These are phyloP conservation scores for Penicillium vulpinum DNA, from an alignment of 2,329 filamentous ascomycete genomes.

Conservation along the genomic window DNA sequence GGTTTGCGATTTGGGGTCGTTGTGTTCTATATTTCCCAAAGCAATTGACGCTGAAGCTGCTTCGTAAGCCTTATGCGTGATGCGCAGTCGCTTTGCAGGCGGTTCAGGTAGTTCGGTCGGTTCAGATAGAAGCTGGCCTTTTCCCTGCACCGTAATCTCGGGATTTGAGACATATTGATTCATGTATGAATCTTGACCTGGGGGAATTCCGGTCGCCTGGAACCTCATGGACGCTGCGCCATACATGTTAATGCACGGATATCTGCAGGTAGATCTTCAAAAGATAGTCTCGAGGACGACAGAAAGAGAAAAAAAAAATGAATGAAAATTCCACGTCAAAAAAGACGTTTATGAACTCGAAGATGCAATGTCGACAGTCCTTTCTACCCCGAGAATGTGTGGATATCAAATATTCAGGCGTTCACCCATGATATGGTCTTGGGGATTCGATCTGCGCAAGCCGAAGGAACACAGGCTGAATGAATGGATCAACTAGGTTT, in stretches of 20 bases:
- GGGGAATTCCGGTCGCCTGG: slow-evolving; percentile 14
- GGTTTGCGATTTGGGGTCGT: background rate
- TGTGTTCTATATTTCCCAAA: background rate
- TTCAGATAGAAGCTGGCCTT: slow-evolving; percentile 1
- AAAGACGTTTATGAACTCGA: background rate
- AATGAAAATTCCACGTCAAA: background rate
- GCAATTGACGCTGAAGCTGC: slow-evolving; percentile 4
- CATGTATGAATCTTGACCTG: slow-evolving; percentile 17
- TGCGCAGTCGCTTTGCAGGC: slow-evolving; percentile 22
- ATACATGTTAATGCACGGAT: slow-evolving; percentile 25
- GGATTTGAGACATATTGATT: slow-evolving; percentile 11
- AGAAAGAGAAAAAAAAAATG: background rate
- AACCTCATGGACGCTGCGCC: slow-evolving; percentile 21
- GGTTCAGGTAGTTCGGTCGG: slow-evolving; percentile 10
- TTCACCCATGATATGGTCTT: slow-evolving; percentile 28
- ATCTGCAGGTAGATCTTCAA: slow-evolving; percentile 3
- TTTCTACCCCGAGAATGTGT: slow-evolving; percentile 8
- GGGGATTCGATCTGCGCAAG: slow-evolving; percentile 9
- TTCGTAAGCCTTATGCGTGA: slow-evolving; percentile 9
- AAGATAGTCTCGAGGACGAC: background rate
- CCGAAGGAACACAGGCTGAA: slow-evolving; percentile 1
- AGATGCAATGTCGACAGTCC: background rate
- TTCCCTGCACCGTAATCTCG: background rate
- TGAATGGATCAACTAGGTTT: slow-evolving; percentile 1
- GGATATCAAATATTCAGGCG: slow-evolving; percentile 24